A percentile compares a stretch with the other conserved stretches of the same genome.
Conservation (phyloP, 768 basidiomycete genomes). For the Megacollybia marginata region DNA sequence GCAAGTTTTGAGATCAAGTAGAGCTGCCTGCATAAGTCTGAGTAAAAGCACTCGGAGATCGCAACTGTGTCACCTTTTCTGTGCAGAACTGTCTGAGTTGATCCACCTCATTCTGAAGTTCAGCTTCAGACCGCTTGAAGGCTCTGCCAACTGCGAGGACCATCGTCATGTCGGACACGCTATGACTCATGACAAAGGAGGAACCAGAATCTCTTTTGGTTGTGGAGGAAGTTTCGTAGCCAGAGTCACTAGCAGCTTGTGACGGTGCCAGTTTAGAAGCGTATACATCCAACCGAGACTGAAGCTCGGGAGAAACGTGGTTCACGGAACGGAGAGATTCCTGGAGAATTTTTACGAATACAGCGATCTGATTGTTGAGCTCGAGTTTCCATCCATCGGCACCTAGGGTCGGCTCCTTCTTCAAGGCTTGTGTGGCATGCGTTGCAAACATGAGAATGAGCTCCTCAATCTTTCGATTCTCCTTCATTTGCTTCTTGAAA, state of each 20-base stretch:
- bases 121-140: conserved; percentile 66
- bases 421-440: conserved; percentile 77
- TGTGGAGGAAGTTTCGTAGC: conserved; percentile 57
- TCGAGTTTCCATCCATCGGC: conserved; percentile 91
- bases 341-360: conserved; percentile 80
- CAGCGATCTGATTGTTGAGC: conserved; percentile 85
- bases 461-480: conserved; percentile 95
- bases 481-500: conserved; percentile 88
- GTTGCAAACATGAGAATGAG: conserved; percentile 95
- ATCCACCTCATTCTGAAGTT: conserved; percentile 70
- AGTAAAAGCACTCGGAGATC: background rate
- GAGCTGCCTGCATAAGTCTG: conserved; percentile 53
- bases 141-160: conserved; percentile 61
- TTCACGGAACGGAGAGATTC: conserved; percentile 69
- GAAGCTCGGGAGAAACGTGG: conserved; percentile 80
- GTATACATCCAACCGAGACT: conserved; percentile 77
- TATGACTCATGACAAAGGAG: conserved; percentile 29
- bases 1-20: conserved; percentile 87
- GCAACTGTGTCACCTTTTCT: conserved; percentile 51
- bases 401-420: conserved; percentile 79
- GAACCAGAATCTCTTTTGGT: conserved; percentile 47
- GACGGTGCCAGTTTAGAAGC: conserved; percentile 70
- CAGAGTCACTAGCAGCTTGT: conserved; percentile 51
- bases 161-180: conserved; percentile 69
- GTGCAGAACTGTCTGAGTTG: conserved; percentile 56